Evolutionary conservation across 2,329 filamentous ascomycete genomes (phyloP).

Genomic region (Trichoderma breve): DNA sequence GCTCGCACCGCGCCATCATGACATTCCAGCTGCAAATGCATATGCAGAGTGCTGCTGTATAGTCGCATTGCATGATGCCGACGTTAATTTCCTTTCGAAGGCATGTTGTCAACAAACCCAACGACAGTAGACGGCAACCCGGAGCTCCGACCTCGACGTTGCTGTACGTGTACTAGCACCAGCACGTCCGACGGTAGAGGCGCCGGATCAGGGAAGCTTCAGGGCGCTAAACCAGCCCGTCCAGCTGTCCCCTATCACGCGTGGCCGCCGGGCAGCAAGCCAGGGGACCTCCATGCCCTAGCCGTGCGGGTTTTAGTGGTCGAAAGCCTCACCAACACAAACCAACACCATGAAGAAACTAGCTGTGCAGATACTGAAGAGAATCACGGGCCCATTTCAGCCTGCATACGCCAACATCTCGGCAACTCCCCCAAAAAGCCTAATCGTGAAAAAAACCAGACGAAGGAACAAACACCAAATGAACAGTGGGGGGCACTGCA

Average conservation of each 20-base stretch:
- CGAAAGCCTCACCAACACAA: background rate
- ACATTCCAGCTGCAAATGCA: background rate
- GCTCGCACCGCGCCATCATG: background rate
- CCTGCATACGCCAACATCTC: background rate
- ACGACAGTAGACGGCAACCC: no score
- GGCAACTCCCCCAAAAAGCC: background rate
- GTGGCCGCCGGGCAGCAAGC: background rate
- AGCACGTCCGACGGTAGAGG: background rate
- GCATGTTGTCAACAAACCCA: background rate
- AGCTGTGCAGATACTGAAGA: background rate
- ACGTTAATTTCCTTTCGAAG: background rate
- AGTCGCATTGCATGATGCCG: background rate
- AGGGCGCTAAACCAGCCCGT: background rate
- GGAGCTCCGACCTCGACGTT: background rate
- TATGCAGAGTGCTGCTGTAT: background rate
- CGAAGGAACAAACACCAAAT: background rate
- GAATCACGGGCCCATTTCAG: background rate
- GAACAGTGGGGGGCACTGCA: background rate
- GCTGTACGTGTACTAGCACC: no score
- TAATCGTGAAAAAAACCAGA: background rate
- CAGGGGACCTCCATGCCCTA: background rate
- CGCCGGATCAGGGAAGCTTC: conserved; percentile 1
- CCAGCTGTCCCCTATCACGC: background rate
- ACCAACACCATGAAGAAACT: background rate
- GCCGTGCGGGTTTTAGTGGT: background rate